Conservation (phyloP, 2,329 filamentous ascomycete species). For the Cercospora nicotianae region DNA sequence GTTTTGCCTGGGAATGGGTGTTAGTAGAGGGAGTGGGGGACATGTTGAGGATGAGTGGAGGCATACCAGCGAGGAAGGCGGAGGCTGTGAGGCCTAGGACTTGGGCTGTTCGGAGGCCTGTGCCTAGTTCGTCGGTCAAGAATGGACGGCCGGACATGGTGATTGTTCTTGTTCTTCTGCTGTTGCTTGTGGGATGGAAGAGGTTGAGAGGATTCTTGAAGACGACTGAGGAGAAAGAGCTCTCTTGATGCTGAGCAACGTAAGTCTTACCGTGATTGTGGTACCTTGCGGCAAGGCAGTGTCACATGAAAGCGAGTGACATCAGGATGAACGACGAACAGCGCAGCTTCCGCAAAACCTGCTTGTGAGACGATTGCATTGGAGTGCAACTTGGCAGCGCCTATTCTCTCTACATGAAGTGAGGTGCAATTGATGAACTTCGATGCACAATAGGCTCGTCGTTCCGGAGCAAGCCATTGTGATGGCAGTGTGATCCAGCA, state of each 20-base stretch:
- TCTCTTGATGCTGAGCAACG: not conserved
- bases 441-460: not conserved
- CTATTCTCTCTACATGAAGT: not conserved
- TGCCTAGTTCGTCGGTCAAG: slow-evolving; percentile 23
- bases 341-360: not conserved
- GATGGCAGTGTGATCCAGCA: not conserved
- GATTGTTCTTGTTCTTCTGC: not conserved
- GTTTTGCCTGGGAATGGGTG: slow-evolving; percentile 36
- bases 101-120: slow-evolving; percentile 50
- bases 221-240: not conserved
- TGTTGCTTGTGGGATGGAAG: not conserved
- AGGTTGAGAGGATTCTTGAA: not conserved
- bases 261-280: slow-evolving; percentile 2
- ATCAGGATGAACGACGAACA: slow-evolving; percentile 4
- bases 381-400: not conserved
- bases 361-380: not conserved
- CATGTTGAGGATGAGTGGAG: not conserved
- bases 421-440: not conserved
- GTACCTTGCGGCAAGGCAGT: not conserved
- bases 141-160: slow-evolving; percentile 23
- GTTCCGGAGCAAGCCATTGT: not conserved
- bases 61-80: slow-evolving; percentile 47
- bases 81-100: slow-evolving; percentile 54
- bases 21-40: not conserved
- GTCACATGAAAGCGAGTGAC: slow-evolving; percentile 7